Evolutionary conservation across 805 yeast species (phyloP).

Genomic region (Ogataea chonburiensis): DNA sequence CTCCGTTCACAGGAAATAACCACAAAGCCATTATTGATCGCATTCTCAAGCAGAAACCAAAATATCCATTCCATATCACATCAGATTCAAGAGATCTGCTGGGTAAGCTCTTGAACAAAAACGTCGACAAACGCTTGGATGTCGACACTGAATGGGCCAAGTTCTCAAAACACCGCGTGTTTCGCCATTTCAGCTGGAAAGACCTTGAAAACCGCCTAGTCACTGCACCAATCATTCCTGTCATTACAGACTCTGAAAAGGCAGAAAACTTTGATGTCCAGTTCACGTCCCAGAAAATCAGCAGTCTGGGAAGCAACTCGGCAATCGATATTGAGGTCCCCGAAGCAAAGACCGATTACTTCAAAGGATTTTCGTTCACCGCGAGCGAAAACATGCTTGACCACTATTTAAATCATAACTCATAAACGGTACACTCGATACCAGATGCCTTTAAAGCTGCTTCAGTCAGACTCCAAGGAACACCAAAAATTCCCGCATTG

Average conservation of each 20-base stretch:
- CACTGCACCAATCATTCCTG: conserved; percentile 73
- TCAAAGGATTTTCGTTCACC: conserved; percentile 45
- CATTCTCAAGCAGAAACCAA: conserved; percentile 61
- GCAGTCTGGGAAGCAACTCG: conserved; percentile 7
- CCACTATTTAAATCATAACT: conserved; percentile 31
- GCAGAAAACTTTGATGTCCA: conserved; percentile 82
- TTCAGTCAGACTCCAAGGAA: conserved; percentile 77
- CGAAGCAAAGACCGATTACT: conserved; percentile 22
- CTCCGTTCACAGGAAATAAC: conserved; percentile 83
- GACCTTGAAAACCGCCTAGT: conserved; percentile 46
- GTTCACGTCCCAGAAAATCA: conserved; percentile 60
- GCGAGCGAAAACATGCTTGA: conserved; percentile 42
- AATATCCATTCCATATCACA: conserved; percentile 69
- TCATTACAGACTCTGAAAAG: conserved; percentile 64
- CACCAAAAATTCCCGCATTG: conserved; percentile 76
- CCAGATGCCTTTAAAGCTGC: conserved; percentile 38
- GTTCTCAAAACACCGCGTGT: conserved; percentile 65
- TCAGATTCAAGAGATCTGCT: conserved; percentile 75
- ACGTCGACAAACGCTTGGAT: conserved; percentile 60
- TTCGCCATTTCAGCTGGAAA: conserved; percentile 70
- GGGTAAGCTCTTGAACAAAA: conserved; percentile 62
- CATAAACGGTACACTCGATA: conserved; percentile 46
- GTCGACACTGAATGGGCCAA: conserved; percentile 50
- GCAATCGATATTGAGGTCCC: conserved; percentile 10
- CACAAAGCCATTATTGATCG: conserved; percentile 70